A percentile compares a stretch with the other conserved stretches of the same genome.
Conservation (phyloP, 164 flowering plant genomes). For the Hamamelis virginiana region DNA sequence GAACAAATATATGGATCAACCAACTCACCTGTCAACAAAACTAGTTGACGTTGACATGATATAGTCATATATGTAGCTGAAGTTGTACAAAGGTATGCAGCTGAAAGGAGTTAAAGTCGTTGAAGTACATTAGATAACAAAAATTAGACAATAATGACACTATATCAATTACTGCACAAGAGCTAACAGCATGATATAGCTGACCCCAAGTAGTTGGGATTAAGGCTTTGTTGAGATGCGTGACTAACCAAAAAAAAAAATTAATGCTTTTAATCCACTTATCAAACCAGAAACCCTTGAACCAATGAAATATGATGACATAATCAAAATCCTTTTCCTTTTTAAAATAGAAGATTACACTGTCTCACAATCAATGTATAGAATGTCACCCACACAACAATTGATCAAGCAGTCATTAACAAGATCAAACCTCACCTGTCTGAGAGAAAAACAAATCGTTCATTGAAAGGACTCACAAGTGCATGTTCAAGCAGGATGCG, state of each 20-base stretch:
- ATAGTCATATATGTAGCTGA: slow-evolving; percentile 92
- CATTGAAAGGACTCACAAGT: slow-evolving; percentile 66
- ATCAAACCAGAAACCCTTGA: not conserved
- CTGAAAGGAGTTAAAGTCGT: slow-evolving; percentile 54
- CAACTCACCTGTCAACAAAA: slow-evolving; percentile 91
- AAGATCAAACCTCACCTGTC: slow-evolving; percentile 64
- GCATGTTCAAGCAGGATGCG: slow-evolving; percentile 82
- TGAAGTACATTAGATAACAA: slow-evolving; percentile 18
- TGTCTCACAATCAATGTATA: not conserved
- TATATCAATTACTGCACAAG: too few relatives aligned
- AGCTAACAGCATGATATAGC: too few relatives aligned
- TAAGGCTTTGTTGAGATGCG: too few relatives aligned
- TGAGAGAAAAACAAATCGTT: slow-evolving; percentile 82
- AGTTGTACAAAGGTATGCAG: slow-evolving; percentile 94
- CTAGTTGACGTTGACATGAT: slow-evolving; percentile 89
- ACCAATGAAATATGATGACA: not conserved
- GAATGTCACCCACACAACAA: not conserved
- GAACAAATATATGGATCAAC: slow-evolving; percentile 5
- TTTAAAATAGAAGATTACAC: too few relatives aligned
- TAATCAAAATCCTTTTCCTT: not conserved
- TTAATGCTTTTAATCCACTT: not conserved
- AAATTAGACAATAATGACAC: not conserved
- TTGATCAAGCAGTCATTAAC: not conserved
- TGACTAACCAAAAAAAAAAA: too few relatives aligned
- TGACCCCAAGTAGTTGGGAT: too few relatives aligned